Conservation (phyloP, 2,329 filamentous ascomycete species). For the Paraphaeosphaeria sporulosa region DNA sequence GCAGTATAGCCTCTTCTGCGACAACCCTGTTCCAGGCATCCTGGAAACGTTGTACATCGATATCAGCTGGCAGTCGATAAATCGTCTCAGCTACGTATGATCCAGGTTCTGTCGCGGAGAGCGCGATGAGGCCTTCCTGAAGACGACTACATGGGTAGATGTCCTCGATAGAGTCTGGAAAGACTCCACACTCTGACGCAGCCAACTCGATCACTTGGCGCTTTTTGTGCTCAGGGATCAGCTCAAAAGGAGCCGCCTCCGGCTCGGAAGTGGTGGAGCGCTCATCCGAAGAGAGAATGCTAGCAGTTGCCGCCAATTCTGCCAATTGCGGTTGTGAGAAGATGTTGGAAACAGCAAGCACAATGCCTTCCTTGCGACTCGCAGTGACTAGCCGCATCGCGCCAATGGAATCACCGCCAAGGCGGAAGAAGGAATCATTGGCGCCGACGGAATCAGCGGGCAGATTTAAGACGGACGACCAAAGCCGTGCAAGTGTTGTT, state of each 20-base stretch:
- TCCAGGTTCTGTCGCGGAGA: slow-evolving; percentile 42
- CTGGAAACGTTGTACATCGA: slow-evolving; percentile 48
- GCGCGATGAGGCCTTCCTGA: slow-evolving; percentile 42
- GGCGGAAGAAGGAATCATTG: slow-evolving; percentile 56
- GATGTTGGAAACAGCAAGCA: slow-evolving; percentile 53
- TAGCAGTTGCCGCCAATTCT: slow-evolving; percentile 50
- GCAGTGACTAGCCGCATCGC: slow-evolving; percentile 56
- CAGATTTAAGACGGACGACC: slow-evolving; percentile 51
- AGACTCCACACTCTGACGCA: slow-evolving; percentile 38
- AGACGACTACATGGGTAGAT: slow-evolving; percentile 43
- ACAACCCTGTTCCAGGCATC: slow-evolving; percentile 56
- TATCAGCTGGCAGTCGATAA: slow-evolving; percentile 46
- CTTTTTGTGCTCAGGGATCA: slow-evolving; percentile 27
- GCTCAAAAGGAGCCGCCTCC: slow-evolving; percentile 33
- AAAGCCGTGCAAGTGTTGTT: slow-evolving; percentile 40
- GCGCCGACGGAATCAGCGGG: slow-evolving; percentile 49
- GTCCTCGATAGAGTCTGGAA: slow-evolving; percentile 35
- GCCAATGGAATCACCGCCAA: slow-evolving; percentile 57
- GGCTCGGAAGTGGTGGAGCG: slow-evolving; percentile 20
- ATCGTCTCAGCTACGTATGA: slow-evolving; percentile 49
- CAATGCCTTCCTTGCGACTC: slow-evolving; percentile 49
- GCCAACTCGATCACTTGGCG: slow-evolving; percentile 33
- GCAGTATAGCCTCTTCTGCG: slow-evolving; percentile 54
- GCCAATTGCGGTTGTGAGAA: slow-evolving; percentile 53
- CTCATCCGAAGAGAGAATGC: slow-evolving; percentile 31